Percentiles rank a stretch among this genome's conserved stretches.
These are phyloP conservation scores for Pseudoneurospora amorphoporcata DNA, from an alignment of 495 filamentous ascomycete genomes.

Conservation along the genomic window DNA sequence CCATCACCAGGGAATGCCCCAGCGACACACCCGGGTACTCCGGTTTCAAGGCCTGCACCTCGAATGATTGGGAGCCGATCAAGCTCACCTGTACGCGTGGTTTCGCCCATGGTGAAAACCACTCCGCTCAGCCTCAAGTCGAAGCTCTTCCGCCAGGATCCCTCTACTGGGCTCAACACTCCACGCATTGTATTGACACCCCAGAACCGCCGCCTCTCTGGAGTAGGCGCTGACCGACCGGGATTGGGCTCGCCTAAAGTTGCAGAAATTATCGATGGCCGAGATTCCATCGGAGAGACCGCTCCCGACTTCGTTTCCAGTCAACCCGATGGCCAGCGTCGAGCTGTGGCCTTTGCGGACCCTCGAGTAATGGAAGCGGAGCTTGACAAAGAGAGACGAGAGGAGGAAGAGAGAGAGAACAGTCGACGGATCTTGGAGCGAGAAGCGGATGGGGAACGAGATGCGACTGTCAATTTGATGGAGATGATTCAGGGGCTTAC, in stretches of 20 bases:
- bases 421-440: slow-evolving; percentile 43
- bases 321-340: slow-evolving; percentile 14
- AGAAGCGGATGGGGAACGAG: slow-evolving; percentile 42
- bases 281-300: slow-evolving; percentile 59
- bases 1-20: slow-evolving; percentile 7
- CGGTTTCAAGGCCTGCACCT: slow-evolving; percentile 10
- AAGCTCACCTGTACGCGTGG: slow-evolving; percentile 23
- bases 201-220: slow-evolving; percentile 52
- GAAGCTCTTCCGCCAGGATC: slow-evolving; percentile 48
- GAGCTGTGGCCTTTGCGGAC: slow-evolving; percentile 54
- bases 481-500: slow-evolving; percentile 70
- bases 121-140: slow-evolving; percentile 22
- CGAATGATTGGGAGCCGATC: slow-evolving; percentile 21
- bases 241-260: slow-evolving; percentile 74
- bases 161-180: slow-evolving; percentile 45
- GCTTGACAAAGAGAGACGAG: slow-evolving; percentile 54
- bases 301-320: slow-evolving; percentile 51
- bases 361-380: slow-evolving; percentile 57
- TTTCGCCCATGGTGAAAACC: slow-evolving; percentile 11
- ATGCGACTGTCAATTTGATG: slow-evolving; percentile 53
- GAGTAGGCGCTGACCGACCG: slow-evolving; percentile 61
- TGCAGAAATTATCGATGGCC: slow-evolving; percentile 60
- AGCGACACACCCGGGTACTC: slow-evolving; percentile 1
- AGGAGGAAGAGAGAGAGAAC: slow-evolving; percentile 53
- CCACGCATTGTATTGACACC: slow-evolving; percentile 59